These are phyloP conservation scores for Clarkia xantiana DNA, from an alignment of 345 rosid species.

Conservation along the genomic window DNA sequence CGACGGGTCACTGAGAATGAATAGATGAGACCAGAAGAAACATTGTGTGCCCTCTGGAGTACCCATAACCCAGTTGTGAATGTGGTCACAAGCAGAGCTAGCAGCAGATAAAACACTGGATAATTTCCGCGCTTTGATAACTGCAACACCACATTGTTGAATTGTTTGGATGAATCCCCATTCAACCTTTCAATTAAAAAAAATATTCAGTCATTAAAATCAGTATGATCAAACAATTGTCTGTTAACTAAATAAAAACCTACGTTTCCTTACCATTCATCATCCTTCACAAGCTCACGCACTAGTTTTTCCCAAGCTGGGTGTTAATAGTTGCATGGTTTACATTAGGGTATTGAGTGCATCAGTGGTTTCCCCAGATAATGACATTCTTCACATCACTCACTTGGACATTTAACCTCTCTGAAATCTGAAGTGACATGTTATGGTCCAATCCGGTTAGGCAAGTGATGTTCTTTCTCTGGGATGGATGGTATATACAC, in stretches of 20 bases:
- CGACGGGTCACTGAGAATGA: constrained; percentile 86
- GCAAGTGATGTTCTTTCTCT: constrained; percentile 88
- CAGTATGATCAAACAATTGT: neutral
- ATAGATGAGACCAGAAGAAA: constrained; percentile 88
- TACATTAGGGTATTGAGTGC: constrained; percentile 95
- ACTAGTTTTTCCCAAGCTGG: constrained; percentile 62
- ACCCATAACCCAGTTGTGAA: constrained; percentile 99
- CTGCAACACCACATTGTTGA: constrained; percentile 99
- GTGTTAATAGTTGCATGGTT: constrained; percentile 83
- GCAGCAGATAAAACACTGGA: constrained; percentile 99
- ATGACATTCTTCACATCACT: constrained; percentile 87
- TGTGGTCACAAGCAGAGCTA: constrained; percentile 96
- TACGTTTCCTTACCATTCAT: constrained; percentile 41
- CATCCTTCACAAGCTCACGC: constrained; percentile 73
- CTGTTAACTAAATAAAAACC: neutral
- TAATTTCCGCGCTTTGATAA: constrained; percentile 85
- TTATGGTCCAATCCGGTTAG: constrained; percentile 94
- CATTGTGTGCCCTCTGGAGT: constrained; percentile 97
- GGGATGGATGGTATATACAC: constrained; percentile 95
- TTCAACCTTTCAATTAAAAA: constrained; percentile 51
- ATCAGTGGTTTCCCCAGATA: constrained; percentile 98
- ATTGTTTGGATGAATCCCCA: constrained; percentile 78
- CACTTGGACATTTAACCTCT: constrained; percentile 73
- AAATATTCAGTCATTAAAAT: neutral
- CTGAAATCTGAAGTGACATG: constrained; percentile 92